A percentile compares a stretch with the other conserved stretches of the same genome.
Conservation (phyloP, 257 asterid genomes). For the Petunia secreta region DNA sequence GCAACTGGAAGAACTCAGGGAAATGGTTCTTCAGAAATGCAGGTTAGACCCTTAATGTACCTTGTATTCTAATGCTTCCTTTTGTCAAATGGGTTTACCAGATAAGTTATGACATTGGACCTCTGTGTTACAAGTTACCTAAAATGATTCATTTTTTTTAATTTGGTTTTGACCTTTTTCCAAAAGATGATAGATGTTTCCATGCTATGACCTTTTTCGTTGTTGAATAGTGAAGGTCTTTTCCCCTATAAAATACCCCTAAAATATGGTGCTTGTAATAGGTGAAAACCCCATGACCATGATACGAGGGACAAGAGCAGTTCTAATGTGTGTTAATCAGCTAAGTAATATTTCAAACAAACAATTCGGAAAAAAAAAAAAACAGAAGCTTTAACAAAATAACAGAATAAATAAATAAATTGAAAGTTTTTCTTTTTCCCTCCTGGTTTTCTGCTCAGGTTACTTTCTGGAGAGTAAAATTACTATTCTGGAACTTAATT, state of each 20-base stretch:
- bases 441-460: not conserved
- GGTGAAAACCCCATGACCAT: not conserved
- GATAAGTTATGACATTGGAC: not conserved
- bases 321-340: not conserved
- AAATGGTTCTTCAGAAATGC: constrained; percentile 71
- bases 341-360: not conserved
- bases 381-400: not conserved
- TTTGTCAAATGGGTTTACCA: not conserved
- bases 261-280: not conserved
- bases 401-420: too few relatives aligned
- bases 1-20: constrained; percentile 72
- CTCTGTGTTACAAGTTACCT: not conserved
- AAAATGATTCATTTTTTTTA: not conserved
- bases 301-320: not conserved
- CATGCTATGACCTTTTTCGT: not conserved
- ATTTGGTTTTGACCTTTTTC: not conserved
- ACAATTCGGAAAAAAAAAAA: not conserved
- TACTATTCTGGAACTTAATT: not conserved
- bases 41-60: constrained; percentile 53
- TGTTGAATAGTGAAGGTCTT: not conserved
- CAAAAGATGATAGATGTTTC: not conserved
- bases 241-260: not conserved
- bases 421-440: not conserved
- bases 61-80: not conserved
- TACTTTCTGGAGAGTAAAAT: not conserved